Conservation (phyloP, 768 basidiomycete genomes). For the Termitomyces sp. region DNA sequence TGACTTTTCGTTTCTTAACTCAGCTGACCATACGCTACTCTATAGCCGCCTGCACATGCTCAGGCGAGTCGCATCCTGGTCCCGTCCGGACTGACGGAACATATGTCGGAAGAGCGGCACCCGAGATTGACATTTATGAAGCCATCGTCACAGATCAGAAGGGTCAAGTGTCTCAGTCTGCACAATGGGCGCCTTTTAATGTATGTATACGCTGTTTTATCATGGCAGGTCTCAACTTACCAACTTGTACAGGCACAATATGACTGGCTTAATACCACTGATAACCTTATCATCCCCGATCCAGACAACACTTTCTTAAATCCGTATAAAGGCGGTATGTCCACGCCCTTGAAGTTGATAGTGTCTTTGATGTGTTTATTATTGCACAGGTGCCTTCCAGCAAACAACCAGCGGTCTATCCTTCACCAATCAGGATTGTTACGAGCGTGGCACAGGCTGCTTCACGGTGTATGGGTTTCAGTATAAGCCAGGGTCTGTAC, state of each 20-base stretch:
- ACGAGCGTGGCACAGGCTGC: conserved; percentile 35
- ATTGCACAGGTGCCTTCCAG: conserved; percentile 44
- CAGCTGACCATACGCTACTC: neutral
- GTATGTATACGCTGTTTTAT: conserved; percentile 30
- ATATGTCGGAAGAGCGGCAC: conserved; percentile 60
- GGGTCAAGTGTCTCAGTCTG: conserved; percentile 44
- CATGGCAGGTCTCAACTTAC: conserved; percentile 17
- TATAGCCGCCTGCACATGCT: conserved; percentile 34
- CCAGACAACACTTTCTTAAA: conserved; percentile 41
- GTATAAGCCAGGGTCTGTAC: conserved; percentile 40
- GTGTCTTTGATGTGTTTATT: neutral
- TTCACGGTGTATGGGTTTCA: conserved; percentile 38
- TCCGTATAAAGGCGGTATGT: conserved; percentile 55
- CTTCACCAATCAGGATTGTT: conserved; percentile 58
- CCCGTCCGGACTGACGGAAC: conserved; percentile 39
- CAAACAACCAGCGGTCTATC: conserved; percentile 70
- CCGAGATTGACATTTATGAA: conserved; percentile 71
- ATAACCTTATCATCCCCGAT: conserved; percentile 46
- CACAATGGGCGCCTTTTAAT: conserved; percentile 60
- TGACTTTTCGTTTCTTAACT: neutral
- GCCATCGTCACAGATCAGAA: conserved; percentile 29
- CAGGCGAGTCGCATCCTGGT: conserved; percentile 38
- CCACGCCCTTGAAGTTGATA: conserved; percentile 34
- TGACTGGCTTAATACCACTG: conserved; percentile 44
- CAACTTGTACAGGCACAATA: conserved; percentile 51